Evolutionary conservation across 768 basidiomycete species (phyloP).

Genomic region (Rhizopogon vesiculosus): DNA sequence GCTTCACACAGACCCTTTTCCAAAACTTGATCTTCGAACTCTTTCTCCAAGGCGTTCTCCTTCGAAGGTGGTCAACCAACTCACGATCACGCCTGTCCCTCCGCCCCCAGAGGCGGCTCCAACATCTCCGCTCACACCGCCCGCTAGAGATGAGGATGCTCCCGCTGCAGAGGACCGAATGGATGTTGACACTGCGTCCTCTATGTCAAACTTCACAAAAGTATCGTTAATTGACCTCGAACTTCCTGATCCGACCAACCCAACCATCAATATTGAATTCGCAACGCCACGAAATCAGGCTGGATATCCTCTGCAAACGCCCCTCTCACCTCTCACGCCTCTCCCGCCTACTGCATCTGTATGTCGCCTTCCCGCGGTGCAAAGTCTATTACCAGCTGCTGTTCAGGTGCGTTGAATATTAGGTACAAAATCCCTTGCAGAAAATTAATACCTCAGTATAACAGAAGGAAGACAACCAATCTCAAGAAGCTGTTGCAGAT

Average conservation of each 20-base stretch:
- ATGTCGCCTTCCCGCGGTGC: slow-evolving; percentile 6
- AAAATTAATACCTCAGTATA: not conserved
- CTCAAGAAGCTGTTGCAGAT: not conserved
- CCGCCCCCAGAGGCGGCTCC: slow-evolving; percentile 11
- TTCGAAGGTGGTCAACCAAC: slow-evolving; percentile 12
- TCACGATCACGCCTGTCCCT: slow-evolving; percentile 21
- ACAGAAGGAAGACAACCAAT: not conserved
- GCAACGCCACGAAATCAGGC: slow-evolving; percentile 1
- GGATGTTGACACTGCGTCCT: slow-evolving; percentile 16
- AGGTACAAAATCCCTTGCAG: not conserved
- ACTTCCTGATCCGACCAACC: slow-evolving; percentile 22
- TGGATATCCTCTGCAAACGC: slow-evolving; percentile 6
- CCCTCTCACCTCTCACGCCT: slow-evolving; percentile 47
- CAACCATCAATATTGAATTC: slow-evolving; percentile 19
- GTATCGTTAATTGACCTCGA: slow-evolving; percentile 3
- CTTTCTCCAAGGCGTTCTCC: slow-evolving; percentile 25
- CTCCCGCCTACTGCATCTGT: slow-evolving; percentile 41
- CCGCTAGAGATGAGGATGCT: not conserved
- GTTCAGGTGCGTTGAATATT: slow-evolving; percentile 13
- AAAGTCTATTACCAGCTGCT: slow-evolving; percentile 2
- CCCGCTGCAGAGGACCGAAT: slow-evolving; percentile 9
- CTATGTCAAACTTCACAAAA: slow-evolving; percentile 20
- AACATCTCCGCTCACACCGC: not conserved
- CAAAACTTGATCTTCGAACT: slow-evolving; percentile 1
- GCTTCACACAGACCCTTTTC: slow-evolving; percentile 5